Evolutionary conservation across 108 stramenopile species (phyloP), one percentile per base, ranked within the genome.

Genomic region (Nitzschia inconspicua): DNA sequence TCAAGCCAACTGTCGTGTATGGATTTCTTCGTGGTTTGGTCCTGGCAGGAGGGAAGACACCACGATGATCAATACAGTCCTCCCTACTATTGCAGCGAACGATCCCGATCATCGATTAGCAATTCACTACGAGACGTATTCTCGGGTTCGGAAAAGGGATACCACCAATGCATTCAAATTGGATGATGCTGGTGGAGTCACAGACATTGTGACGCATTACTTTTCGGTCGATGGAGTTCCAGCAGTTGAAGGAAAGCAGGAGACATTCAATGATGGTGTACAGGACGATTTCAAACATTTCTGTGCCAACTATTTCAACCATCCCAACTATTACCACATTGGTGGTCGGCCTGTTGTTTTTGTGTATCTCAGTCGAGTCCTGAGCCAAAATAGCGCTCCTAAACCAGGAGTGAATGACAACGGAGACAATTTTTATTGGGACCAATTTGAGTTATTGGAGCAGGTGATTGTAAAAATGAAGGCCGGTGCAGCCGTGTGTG

Each of bases 21-120:
- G 77, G 77, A 46, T 70, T 16, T 50, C 65, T 8, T 55, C 51
- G 13, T 78, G 77, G 77, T 78, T 72, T 72, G 77, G 77, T 36
- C 32, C 26, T 16, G 49, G 44, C 27, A 27, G 42, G 10, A 48
- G 63, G 29, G 53, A 52, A 34, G 72, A 78, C 24, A 32, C 16
- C 19, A 78, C 77, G 5, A 65, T 32, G 9, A 52, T 47, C 20
- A 37, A 74, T n/a, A 40, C 49, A 41, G 74, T 78, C 23, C 55
- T 78, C n/a, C 11, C 67, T 4, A 26, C 24, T 20, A 16, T 28
- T 14, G 47, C 30, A 0, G 4, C 42, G 30, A 34, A 32, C 14
- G 26, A 53, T 22, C 27, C 32, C 19, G 39, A 61, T 46, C 60
- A 56, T 32, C 50, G 65, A 46, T 60, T 78, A 42, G 72, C 77